These are phyloP conservation scores for Parmelia sp. DNA, from an alignment of 495 filamentous ascomycete species.

Conservation along the genomic window DNA sequence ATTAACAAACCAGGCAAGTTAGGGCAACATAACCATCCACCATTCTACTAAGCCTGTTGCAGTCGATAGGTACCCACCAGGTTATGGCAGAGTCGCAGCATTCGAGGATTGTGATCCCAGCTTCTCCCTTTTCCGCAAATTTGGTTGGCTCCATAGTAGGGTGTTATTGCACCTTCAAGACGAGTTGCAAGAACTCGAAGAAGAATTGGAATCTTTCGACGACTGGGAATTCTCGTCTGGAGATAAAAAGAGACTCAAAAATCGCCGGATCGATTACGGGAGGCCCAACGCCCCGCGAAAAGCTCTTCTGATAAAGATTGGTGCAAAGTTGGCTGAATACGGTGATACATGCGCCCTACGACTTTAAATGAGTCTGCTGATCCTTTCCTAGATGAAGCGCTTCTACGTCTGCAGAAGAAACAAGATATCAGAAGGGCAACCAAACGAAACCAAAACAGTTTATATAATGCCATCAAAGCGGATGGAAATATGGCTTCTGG, in stretches of 20 bases:
- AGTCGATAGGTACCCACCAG: too few relatives aligned
- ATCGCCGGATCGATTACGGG: conserved; percentile 46
- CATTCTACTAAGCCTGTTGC: too few relatives aligned
- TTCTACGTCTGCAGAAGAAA: conserved; percentile 2
- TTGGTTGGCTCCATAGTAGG: conserved; percentile 33
- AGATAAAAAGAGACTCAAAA: too few relatives aligned
- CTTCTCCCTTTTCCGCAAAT: conserved; percentile 34
- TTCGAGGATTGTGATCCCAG: conserved; percentile 29
- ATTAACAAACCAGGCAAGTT: too few relatives aligned
- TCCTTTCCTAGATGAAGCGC: conserved; percentile 1
- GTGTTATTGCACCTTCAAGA: conserved; percentile 36
- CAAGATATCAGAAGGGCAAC: conserved; percentile 20
- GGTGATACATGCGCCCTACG: too few relatives aligned
- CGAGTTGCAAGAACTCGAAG: conserved; percentile 30
- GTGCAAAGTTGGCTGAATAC: conserved; percentile 58
- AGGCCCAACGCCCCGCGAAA: conserved; percentile 49
- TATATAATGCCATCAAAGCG: conserved; percentile 11
- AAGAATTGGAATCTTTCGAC: conserved; percentile 28
- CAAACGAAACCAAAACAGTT: neutral
- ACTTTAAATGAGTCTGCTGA: too few relatives aligned
- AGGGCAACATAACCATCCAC: too few relatives aligned
- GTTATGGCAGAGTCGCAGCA: conserved; percentile 33
- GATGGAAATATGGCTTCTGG: neutral
- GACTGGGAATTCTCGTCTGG: too few relatives aligned
- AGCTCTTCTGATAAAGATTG: conserved; percentile 39